Evolutionary conservation across 306 rosid species (phyloP).

Genomic region (Chamaecrista fasciculata): DNA sequence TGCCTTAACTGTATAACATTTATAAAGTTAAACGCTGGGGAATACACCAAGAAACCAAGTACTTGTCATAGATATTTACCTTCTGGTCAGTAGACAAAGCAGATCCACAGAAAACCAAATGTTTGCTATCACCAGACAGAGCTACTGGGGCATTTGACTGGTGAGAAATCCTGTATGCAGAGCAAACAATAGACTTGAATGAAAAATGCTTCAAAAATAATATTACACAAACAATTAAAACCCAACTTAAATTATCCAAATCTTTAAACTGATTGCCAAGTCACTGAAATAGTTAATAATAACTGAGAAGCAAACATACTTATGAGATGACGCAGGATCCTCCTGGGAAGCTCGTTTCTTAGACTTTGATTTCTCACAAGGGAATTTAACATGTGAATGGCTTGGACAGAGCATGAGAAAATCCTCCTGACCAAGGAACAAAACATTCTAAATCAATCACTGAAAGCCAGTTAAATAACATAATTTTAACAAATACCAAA

Average conservation of each 20-base stretch:
- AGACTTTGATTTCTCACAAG: constrained; percentile 56
- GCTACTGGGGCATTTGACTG: constrained; percentile 29
- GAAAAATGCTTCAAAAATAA: neutral
- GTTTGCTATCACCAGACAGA: constrained; percentile 31
- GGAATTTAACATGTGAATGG: constrained; percentile 64
- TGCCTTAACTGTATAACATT: neutral
- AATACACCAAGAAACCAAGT: neutral
- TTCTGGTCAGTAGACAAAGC: constrained; percentile 74
- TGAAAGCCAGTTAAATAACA: neutral
- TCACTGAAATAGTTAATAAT: constrained; percentile 3
- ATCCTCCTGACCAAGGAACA: constrained; percentile 49
- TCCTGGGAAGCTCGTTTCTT: constrained; percentile 33
- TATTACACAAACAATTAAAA: neutral
- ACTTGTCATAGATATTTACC: constrained; percentile 40
- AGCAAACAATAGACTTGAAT: constrained; percentile 19
- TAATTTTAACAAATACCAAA: neutral
- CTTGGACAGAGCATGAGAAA: constrained; percentile 81
- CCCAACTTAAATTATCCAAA: too few relatives aligned
- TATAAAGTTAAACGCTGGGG: too few relatives aligned
- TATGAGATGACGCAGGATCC: constrained; percentile 25
- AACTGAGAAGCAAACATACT: constrained; percentile 30
- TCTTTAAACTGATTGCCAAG: neutral
- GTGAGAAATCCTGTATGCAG: constrained; percentile 44
- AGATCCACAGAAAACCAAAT: constrained; percentile 76
- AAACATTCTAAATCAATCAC: constrained; percentile 20